Evolutionary conservation across 2,329 filamentous ascomycete species (phyloP).

Genomic region (Dryadomyces sulphureus): DNA sequence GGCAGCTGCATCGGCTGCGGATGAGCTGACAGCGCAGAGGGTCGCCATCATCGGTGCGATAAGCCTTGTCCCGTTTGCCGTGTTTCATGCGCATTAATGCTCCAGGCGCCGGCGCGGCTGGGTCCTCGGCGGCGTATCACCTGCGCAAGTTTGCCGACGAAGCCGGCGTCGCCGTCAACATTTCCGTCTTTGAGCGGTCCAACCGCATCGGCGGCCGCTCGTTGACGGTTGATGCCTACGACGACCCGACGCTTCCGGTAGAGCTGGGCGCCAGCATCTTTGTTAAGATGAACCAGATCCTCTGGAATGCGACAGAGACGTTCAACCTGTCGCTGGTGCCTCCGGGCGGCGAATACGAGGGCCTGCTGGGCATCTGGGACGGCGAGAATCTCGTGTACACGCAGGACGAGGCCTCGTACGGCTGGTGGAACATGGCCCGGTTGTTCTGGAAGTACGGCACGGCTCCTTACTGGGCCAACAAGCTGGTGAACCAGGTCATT

Average conservation of each 20-base stretch:
- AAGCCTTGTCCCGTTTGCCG: no score
- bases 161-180: slow-evolving; percentile 48
- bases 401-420: slow-evolving; percentile 40
- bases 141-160: slow-evolving; percentile 55
- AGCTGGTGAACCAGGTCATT: slow-evolving; percentile 56
- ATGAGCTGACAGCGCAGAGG: slow-evolving; percentile 10
- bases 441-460: slow-evolving; percentile 76
- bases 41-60: slow-evolving; percentile 16
- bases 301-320: slow-evolving; percentile 54
- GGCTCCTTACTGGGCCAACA: slow-evolving; percentile 58
- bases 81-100: no score
- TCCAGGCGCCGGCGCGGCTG: slow-evolving; percentile 74
- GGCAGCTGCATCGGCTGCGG: not conserved
- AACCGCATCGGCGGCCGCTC: slow-evolving; percentile 70
- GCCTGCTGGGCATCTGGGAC: slow-evolving; percentile 69
- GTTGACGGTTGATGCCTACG: slow-evolving; percentile 67
- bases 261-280: slow-evolving; percentile 92
- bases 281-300: slow-evolving; percentile 67
- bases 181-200: slow-evolving; percentile 78
- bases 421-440: slow-evolving; percentile 70
- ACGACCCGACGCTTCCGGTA: slow-evolving; percentile 50
- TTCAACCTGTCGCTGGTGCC: slow-evolving; percentile 52
- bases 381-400: slow-evolving; percentile 59
- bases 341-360: slow-evolving; percentile 30
- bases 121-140: slow-evolving; percentile 75